These are phyloP conservation scores for Trichophyton simii DNA, from an alignment of 2,329 filamentous ascomycete species.

Conservation along the genomic window DNA sequence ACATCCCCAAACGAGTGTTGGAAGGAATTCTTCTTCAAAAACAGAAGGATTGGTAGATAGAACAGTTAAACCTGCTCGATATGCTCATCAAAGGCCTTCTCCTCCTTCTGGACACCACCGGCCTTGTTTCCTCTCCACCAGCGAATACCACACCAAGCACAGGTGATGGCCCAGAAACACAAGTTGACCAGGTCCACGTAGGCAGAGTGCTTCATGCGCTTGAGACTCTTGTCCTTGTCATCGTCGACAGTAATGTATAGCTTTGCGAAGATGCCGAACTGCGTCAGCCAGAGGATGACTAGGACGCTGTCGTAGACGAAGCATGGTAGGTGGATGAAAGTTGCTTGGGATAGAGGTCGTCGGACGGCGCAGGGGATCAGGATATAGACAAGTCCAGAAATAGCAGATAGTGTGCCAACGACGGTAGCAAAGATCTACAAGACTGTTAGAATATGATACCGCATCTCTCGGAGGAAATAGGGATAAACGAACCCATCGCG, in stretches of 20 bases:
- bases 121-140: constrained; percentile 22
- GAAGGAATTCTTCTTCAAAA: not conserved
- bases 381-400: constrained; percentile 54
- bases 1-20: not conserved
- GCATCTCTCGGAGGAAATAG: not conserved
- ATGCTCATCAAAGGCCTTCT: constrained; percentile 5
- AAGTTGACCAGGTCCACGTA: constrained; percentile 69
- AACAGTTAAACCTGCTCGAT: not conserved
- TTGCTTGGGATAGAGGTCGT: constrained; percentile 23
- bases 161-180: constrained; percentile 60
- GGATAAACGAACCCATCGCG: constrained; percentile 52
- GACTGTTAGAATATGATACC: constrained; percentile 1
- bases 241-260: constrained; percentile 52
- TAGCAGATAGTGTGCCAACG: constrained; percentile 51
- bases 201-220: constrained; percentile 73
- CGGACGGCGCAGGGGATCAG: constrained; percentile 44
- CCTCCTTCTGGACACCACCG: constrained; percentile 11
- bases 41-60: too few relatives aligned
- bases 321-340: constrained; percentile 23
- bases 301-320: constrained; percentile 61
- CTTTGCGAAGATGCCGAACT: constrained; percentile 73
- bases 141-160: constrained; percentile 27
- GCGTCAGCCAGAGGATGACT: constrained; percentile 64
- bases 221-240: constrained; percentile 42
- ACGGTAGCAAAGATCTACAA: constrained; percentile 57